Conservation (phyloP, 495 filamentous ascomycete genomes). For the Trichoderma asperelloides region DNA sequence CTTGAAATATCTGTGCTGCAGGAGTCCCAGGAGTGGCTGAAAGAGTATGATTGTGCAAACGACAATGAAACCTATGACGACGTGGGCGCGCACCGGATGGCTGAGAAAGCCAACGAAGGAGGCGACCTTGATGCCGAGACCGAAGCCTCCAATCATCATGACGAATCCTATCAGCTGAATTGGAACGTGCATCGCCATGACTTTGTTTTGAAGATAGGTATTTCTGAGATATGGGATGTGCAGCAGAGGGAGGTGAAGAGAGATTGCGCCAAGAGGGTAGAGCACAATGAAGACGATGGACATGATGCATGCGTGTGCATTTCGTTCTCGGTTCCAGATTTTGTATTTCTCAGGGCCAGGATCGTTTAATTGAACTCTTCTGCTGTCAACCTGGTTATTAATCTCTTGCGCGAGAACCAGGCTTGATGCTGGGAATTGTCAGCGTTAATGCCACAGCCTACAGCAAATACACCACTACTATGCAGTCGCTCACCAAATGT, state of each 20-base stretch:
- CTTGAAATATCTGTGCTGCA: background rate
- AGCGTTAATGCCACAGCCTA: background rate
- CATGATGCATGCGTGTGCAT: slow-evolving; percentile 1
- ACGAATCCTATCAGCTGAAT: background rate
- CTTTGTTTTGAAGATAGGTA: background rate
- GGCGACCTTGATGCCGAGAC: background rate
- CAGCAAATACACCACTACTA: too few relatives aligned
- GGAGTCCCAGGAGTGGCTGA: background rate
- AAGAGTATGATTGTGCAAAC: background rate
- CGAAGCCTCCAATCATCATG: slow-evolving; percentile 2
- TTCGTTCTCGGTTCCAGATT: slow-evolving; percentile 1
- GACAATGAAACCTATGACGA: background rate
- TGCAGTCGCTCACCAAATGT: background rate
- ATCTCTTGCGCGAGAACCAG: background rate
- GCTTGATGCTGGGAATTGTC: background rate
- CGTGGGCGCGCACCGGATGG: background rate
- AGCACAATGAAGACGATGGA: slow-evolving; percentile 6
- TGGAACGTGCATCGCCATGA: background rate
- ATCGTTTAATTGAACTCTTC: background rate
- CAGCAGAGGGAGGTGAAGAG: background rate
- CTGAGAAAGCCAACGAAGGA: background rate
- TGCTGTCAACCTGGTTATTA: background rate
- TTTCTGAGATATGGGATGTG: background rate
- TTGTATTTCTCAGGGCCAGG: background rate
- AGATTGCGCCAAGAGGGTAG: background rate